A percentile compares a stretch with the other conserved stretches of the same genome.
Evolutionary conservation across 305 asterid genomes (phyloP).

Genomic region (Solanum aculeatissimum): DNA sequence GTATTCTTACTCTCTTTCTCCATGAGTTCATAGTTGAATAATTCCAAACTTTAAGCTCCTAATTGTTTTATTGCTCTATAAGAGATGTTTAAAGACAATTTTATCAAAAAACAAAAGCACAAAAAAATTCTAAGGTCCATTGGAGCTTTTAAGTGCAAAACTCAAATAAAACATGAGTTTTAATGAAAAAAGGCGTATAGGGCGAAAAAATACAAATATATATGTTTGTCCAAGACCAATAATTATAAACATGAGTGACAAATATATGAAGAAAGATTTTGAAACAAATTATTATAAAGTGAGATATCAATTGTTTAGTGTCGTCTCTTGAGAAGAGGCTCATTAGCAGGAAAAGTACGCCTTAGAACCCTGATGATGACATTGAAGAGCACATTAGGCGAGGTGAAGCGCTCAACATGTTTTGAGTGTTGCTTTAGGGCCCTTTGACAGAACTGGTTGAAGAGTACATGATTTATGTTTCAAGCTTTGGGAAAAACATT

Average conservation of each 20-base stretch:
- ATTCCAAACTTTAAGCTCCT: not conserved
- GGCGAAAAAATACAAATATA: too few relatives aligned
- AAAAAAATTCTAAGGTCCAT: too few relatives aligned
- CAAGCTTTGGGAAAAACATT: not conserved
- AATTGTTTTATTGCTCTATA: not conserved
- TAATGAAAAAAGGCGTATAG: too few relatives aligned
- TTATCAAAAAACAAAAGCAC: too few relatives aligned
- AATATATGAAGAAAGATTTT: too few relatives aligned
- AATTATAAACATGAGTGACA: too few relatives aligned
- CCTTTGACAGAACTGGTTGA: not conserved
- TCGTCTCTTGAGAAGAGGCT: not conserved
- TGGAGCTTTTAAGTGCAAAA: too few relatives aligned
- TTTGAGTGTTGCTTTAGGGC: too few relatives aligned
- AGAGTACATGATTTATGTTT: not conserved
- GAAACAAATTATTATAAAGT: not conserved
- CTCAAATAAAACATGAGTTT: too few relatives aligned
- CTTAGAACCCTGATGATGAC: not conserved
- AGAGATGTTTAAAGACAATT: too few relatives aligned
- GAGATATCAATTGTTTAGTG: not conserved
- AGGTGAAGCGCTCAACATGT: not conserved
- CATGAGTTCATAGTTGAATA: not conserved
- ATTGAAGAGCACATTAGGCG: not conserved
- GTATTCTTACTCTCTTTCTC: not conserved
- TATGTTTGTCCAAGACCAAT: too few relatives aligned
- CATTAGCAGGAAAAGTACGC: not conserved